Conservation (phyloP, 2,329 filamentous ascomycete genomes). For the Stemphylium lycopersici region DNA sequence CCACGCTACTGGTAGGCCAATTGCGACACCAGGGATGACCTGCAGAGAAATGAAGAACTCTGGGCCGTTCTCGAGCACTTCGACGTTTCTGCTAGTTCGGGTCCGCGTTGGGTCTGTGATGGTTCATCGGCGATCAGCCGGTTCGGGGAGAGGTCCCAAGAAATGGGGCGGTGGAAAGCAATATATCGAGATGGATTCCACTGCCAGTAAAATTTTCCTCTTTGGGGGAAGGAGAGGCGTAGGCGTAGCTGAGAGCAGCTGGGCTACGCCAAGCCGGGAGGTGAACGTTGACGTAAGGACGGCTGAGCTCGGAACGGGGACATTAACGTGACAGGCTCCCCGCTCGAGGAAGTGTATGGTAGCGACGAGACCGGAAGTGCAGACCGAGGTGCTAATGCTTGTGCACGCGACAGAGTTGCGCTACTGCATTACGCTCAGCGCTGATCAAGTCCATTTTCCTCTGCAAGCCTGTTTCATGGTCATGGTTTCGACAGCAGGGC, state of each 20-base stretch:
- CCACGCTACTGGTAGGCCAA: slow-evolving; percentile 8
- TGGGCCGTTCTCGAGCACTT: slow-evolving; percentile 3
- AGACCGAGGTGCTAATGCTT: background rate
- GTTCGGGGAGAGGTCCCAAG: background rate
- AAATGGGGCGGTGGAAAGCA: background rate
- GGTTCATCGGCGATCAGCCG: background rate
- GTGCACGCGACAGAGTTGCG: background rate
- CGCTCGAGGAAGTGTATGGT: background rate
- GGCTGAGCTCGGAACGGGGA: background rate
- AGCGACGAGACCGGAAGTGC: background rate
- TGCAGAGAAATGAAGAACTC: background rate
- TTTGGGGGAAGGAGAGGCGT: background rate
- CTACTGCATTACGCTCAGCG: background rate
- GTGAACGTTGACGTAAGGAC: background rate
- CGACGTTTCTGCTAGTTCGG: slow-evolving; percentile 4
- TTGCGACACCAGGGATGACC: slow-evolving; percentile 1
- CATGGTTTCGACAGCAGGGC: background rate
- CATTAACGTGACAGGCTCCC: background rate
- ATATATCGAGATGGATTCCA: background rate
- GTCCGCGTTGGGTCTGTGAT: background rate
- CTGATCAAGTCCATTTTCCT: background rate
- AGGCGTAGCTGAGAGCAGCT: background rate
- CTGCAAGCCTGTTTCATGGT: background rate
- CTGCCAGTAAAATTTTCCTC: background rate
- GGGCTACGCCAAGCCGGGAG: slow-evolving; percentile 1